These are phyloP conservation scores for Cordia subcordata DNA, from an alignment of 257 asterid species.

Conservation along the genomic window DNA sequence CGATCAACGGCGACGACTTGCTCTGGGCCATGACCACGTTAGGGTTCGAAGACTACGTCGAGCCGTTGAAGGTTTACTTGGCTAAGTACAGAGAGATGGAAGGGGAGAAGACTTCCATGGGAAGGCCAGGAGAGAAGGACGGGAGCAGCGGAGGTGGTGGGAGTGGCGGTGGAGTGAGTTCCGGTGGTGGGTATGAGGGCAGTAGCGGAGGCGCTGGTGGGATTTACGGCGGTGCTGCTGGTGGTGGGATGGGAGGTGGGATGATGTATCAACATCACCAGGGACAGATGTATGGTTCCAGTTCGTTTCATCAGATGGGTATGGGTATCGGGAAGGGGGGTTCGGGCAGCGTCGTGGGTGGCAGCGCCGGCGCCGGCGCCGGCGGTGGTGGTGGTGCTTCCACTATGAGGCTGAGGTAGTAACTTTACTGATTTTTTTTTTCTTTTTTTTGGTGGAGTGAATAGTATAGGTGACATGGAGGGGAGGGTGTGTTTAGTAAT, in stretches of 20 bases:
- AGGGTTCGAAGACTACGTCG: neutral
- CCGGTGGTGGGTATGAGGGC: neutral
- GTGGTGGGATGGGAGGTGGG: neutral
- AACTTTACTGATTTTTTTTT: neutral
- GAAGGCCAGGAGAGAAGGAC: neutral
- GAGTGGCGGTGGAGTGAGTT: neutral
- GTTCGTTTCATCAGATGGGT: neutral
- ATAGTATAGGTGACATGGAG: neutral
- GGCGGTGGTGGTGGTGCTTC: neutral
- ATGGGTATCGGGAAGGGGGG: neutral
- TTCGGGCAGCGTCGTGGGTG: neutral
- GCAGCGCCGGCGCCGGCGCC: neutral
- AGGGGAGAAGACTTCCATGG: neutral
- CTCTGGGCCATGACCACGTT: neutral
- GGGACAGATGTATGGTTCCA: neutral
- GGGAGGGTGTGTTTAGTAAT: neutral
- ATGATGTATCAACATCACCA: neutral
- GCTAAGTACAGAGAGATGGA: slow-evolving; percentile 1
- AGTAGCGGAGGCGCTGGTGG: neutral
- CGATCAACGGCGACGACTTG: neutral
- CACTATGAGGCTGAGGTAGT: neutral
- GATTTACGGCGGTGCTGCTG: neutral
- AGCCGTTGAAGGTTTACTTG: slow-evolving; percentile 1
- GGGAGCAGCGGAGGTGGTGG: neutral
- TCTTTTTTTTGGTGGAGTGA: neutral